Conservation (phyloP, 805 yeast genomes). For the Kurtzmaniella cleridarum region DNA sequence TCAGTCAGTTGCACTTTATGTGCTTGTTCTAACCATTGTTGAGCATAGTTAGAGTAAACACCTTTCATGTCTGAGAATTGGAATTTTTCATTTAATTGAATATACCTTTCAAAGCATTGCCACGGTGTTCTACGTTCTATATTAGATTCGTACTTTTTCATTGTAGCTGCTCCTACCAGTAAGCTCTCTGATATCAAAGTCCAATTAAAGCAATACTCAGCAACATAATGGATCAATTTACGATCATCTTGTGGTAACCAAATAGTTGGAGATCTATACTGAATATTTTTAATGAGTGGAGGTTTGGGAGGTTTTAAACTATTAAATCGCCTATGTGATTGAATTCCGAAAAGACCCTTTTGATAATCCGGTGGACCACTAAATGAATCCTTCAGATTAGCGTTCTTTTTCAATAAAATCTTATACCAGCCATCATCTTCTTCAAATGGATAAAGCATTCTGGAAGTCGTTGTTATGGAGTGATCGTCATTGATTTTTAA, state of each 20-base stretch:
- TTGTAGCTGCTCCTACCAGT: slow-evolving; percentile 55
- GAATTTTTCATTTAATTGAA: slow-evolving; percentile 85
- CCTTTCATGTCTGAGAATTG: slow-evolving; percentile 87
- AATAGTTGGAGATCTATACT: slow-evolving; percentile 82
- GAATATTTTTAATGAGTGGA: slow-evolving; percentile 76
- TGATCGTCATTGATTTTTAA: slow-evolving; percentile 22
- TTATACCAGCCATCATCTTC: slow-evolving; percentile 61
- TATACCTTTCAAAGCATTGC: slow-evolving; percentile 97
- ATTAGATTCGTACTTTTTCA: slow-evolving; percentile 66
- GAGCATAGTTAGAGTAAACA: slow-evolving; percentile 73
- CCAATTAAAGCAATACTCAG: slow-evolving; percentile 91
- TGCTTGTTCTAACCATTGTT: slow-evolving; percentile 88
- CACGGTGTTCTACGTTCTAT: slow-evolving; percentile 96
- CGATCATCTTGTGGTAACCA: slow-evolving; percentile 96
- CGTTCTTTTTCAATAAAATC: slow-evolving; percentile 41
- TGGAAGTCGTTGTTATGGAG: slow-evolving; percentile 53
- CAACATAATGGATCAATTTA: slow-evolving; percentile 69
- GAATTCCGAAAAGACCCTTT: slow-evolving; percentile 55
- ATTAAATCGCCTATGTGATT: slow-evolving; percentile 49
- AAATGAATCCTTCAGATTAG: slow-evolving; percentile 1
- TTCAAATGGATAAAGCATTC: slow-evolving; percentile 59
- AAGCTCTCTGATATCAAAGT: slow-evolving; percentile 80
- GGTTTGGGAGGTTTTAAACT: slow-evolving; percentile 85
- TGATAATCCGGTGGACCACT: slow-evolving; percentile 38
- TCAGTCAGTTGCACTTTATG: slow-evolving; percentile 84